A percentile compares a stretch with the other conserved stretches of the same genome.
Evolutionary conservation across 2,329 filamentous ascomycete species (phyloP).

Genomic region (Aspergillus floridensis): DNA sequence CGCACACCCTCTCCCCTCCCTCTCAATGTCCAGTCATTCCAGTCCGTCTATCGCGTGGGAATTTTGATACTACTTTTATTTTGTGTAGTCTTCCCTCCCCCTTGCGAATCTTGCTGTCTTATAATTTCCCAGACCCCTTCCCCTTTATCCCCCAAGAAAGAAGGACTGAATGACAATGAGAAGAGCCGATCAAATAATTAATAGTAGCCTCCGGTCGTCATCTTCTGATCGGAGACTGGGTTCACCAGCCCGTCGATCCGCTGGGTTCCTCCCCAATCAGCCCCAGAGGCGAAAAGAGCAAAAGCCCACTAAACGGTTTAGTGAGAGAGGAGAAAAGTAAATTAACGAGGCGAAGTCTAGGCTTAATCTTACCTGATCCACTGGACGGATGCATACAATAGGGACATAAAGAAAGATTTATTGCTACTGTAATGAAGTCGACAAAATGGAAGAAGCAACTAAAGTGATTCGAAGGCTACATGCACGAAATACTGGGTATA

Average conservation of each 20-base stretch:
- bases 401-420: background rate
- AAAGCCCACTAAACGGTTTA: background rate
- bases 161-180: background rate
- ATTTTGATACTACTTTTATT: background rate
- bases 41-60: background rate
- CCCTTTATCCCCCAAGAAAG: background rate
- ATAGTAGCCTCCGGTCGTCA: slow-evolving; percentile 1
- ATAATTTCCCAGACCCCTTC: background rate
- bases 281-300: slow-evolving; percentile 5
- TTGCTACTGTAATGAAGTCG: background rate
- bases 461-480: too few relatives aligned
- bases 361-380: background rate
- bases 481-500: too few relatives aligned
- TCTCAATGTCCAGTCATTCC: background rate
- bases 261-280: slow-evolving; percentile 12
- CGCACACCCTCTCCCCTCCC: background rate
- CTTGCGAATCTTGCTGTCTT: background rate
- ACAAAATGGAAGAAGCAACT: too few relatives aligned
- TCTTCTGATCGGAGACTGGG: slow-evolving; percentile 1
- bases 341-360: background rate
- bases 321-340: background rate
- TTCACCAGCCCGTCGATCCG: slow-evolving; percentile 3
- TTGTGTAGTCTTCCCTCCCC: background rate
- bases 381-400: background rate
- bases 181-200: background rate